Conservation (phyloP, 1,284 basidiomycete genomes). For the Melampsora americana region DNA sequence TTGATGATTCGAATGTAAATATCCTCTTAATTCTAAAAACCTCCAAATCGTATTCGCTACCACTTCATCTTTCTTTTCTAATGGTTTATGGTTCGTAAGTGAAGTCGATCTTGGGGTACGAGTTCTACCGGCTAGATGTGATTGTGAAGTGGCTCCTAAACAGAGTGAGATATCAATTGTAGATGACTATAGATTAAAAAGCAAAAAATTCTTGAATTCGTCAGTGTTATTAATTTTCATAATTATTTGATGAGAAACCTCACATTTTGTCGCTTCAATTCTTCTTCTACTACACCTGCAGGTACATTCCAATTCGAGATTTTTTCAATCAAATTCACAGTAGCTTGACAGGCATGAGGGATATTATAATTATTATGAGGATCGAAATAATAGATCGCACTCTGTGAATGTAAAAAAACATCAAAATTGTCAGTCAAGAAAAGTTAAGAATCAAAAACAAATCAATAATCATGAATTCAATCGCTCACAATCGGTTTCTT, state of each 20-base stretch:
- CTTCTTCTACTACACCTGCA: constrained; percentile 82
- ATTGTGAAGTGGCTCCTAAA: constrained; percentile 78
- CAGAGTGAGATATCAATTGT: constrained; percentile 97
- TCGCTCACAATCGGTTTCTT: constrained; percentile 44
- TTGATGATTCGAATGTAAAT: constrained; percentile 78
- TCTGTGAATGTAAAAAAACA: constrained; percentile 48
- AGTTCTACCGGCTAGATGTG: constrained; percentile 73
- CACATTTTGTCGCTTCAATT: constrained; percentile 90
- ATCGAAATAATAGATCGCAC: constrained; percentile 58
- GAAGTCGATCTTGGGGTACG: constrained; percentile 49
- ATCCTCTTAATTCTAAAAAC: constrained; percentile 89
- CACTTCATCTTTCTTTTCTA: constrained; percentile 97
- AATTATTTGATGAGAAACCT: constrained; percentile 55
- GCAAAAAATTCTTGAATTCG: neutral
- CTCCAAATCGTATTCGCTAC: constrained; percentile 98
- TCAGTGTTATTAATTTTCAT: constrained; percentile 17
- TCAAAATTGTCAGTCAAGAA: neutral
- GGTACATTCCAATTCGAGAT: constrained; percentile 90
- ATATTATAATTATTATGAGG: constrained; percentile 56
- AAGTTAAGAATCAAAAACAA: neutral
- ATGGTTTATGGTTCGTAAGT: constrained; percentile 54
- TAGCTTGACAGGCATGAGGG: constrained; percentile 71
- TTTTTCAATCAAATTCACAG: constrained; percentile 78
- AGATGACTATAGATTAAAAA: constrained; percentile 64
- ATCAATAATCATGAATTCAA: neutral